Base-by-base conservation (phyloP, 2,329 filamentous ascomycete genomes). In the Alternaria ethzedia region DNA sequence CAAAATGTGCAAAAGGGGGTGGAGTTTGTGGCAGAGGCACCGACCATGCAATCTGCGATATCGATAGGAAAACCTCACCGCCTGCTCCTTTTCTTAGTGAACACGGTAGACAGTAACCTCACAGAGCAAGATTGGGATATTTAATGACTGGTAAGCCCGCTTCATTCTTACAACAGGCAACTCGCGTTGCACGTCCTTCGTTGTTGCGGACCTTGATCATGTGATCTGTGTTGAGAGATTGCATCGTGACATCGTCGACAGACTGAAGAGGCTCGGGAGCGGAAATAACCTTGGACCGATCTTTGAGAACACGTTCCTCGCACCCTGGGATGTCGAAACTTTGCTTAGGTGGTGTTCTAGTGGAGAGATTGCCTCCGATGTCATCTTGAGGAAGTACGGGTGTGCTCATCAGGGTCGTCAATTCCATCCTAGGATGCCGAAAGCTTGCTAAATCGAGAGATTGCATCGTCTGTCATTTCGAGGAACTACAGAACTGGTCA, bases 31-130 rank as follows among this genome's bases (percentile, higher is more conserved):
- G 47, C 54, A 43, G 32, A 49, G 54, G 59, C 59, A 61, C 59
- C 54, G 54, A 61, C 59, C 59, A 61, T 20, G 46, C 54, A 61
- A 61, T 61, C 54, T 61, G 54, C 54, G 20, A 52, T 47, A 61
- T 61, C 59, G 46, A 61, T 58, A 61, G 46, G 46, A 17, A 52
- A 52, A 52, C 49, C 30, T 46, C 59, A 58, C 54, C 51, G 52
- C 56, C 59, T 60, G 52, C 50, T 50, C 49, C 36, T 49, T 20
- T 23, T 44, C 25, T 21, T 45, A 54, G 15, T 36, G 17, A 58
- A 52, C 54, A 57, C 54, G 47, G 46, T 21, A 45, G 21, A 25
- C 12, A 21, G 30, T 56, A 32, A 21, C 21, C 17, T 30, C 43
- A 47, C 11, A 46, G 49, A 52, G 30, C 13, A 47, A 28, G 17